Conservation (phyloP, 2,329 filamentous ascomycete genomes). For the Claviceps sp. region DNA sequence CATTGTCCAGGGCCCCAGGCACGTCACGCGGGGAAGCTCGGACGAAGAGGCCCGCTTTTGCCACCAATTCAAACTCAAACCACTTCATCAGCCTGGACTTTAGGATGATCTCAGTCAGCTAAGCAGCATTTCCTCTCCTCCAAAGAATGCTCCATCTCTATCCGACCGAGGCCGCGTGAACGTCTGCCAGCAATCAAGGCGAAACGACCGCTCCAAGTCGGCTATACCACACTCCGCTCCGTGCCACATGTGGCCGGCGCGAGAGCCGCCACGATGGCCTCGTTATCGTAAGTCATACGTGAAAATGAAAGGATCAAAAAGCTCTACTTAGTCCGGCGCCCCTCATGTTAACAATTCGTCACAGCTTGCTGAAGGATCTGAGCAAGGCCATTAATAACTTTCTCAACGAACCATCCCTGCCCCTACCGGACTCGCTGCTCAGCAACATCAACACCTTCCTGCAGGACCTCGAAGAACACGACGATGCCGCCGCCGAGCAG, state of each 20-base stretch:
- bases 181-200: not conserved
- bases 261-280: conserved; percentile 11
- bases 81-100: too few relatives aligned
- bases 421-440: conserved; percentile 53
- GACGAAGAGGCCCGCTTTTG: too few relatives aligned
- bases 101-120: too few relatives aligned
- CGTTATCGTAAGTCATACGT: conserved; percentile 13
- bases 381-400: conserved; percentile 41
- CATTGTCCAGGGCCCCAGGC: too few relatives aligned
- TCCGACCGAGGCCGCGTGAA: conserved; percentile 41
- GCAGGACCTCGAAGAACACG: conserved; percentile 51
- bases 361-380: conserved; percentile 47
- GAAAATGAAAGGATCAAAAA: too few relatives aligned
- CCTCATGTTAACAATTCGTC: conserved; percentile 1
- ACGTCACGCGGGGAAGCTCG: too few relatives aligned
- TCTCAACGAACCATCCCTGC: conserved; percentile 35
- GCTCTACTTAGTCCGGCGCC: too few relatives aligned
- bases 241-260: conserved; percentile 1
- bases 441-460: conserved; percentile 53
- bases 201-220: not conserved
- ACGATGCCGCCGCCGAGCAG: conserved; percentile 55
- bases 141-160: too few relatives aligned
- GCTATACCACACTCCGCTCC: not conserved
- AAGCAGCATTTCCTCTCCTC: too few relatives aligned
- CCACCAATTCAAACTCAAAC: too few relatives aligned